Conservation (phyloP, 1,139 yeast genomes). For the Tardiomyces blankii region DNA sequence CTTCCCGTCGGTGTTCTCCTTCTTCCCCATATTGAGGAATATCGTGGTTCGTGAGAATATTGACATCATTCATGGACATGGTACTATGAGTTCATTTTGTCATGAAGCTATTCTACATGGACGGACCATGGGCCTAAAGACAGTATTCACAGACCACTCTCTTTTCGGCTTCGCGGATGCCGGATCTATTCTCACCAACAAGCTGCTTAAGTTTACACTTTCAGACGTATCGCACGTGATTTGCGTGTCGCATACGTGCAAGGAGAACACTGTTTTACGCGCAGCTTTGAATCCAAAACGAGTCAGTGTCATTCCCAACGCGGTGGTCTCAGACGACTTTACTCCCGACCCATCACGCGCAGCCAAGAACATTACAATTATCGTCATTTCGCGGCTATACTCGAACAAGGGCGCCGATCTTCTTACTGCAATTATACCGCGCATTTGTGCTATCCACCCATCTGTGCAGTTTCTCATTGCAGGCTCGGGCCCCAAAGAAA, state of each 20-base stretch:
- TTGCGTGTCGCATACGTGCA: conserved; percentile 93
- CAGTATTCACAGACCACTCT: conserved; percentile 94
- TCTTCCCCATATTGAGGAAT: conserved; percentile 76
- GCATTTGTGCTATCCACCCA: conserved; percentile 54
- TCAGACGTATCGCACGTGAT: conserved; percentile 87
- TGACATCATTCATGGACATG: conserved; percentile 92
- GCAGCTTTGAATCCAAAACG: conserved; percentile 68
- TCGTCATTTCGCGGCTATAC: conserved; percentile 81
- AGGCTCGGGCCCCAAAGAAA: conserved; percentile 94
- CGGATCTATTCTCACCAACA: conserved; percentile 76
- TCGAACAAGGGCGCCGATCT: conserved; percentile 97
- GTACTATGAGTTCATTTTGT: conserved; percentile 74
- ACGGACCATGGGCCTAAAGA: conserved; percentile 80
- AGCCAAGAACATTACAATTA: conserved; percentile 49
- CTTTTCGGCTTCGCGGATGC: conserved; percentile 88
- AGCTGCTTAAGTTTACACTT: conserved; percentile 69
- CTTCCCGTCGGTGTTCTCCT: conserved; percentile 80
- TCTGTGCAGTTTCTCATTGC: conserved; percentile 76
- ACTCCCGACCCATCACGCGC: conserved; percentile 38
- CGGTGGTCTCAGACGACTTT: conserved; percentile 79
- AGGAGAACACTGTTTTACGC: conserved; percentile 86
- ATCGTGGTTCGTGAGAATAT: conserved; percentile 78
- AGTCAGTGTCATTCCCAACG: conserved; percentile 93
- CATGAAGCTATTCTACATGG: conserved; percentile 89
- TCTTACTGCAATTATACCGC: conserved; percentile 74